Base-by-base conservation (phyloP, 2,329 filamentous ascomycete species). In the Knoxdaviesia capensis region DNA sequence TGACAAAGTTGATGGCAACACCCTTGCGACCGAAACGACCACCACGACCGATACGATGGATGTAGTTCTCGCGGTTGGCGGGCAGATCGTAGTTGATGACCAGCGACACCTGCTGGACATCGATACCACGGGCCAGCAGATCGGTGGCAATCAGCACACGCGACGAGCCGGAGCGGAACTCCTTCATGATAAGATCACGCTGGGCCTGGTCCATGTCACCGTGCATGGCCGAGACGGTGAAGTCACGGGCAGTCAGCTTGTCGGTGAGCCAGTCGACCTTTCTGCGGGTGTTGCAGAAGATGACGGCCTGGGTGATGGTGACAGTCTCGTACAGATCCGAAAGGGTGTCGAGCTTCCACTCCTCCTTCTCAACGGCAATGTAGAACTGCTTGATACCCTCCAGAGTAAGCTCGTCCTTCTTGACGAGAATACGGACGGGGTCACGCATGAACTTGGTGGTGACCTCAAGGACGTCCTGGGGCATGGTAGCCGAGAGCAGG, bases 401-500 rank as follows among this genome's bases (percentile, higher is more conserved):
- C 41, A 98, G 75, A 2, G 90, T 98, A 68, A 98, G 66, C 60
- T 98, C 90, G 61, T 96, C 90, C 78, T 87, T 87, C 76, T 96
- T 94, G 59, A 96, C 88, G 30, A 96, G 72, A 55, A 96, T 93
- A 50, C 88, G 81, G 38, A 94, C 88, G 1, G 88, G 88, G 54
- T 96, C 88, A 30, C 85, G 94, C 90, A 98, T 98, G 71, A 98
- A 98, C 62, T 96, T 96, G 51, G 88, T 96, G 32, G 90, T 98
- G 82, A 98, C 94, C 61, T 96, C 88, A 42, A 98, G 74, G 20
- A 98, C 90, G 56, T 98, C 90, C 68, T 96, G 92, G 38, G 90
- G 90, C 33, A 98, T 77, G 4, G 90, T 98, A 48, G 90, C 90
- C 42, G 85, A 94, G 51, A 98, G 85, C 31, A 98, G 85, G 3